Percentiles rank a stretch among this genome's conserved stretches.
Conservation (phyloP, 768 basidiomycete species). For the Cystofilobasidium macerans region DNA sequence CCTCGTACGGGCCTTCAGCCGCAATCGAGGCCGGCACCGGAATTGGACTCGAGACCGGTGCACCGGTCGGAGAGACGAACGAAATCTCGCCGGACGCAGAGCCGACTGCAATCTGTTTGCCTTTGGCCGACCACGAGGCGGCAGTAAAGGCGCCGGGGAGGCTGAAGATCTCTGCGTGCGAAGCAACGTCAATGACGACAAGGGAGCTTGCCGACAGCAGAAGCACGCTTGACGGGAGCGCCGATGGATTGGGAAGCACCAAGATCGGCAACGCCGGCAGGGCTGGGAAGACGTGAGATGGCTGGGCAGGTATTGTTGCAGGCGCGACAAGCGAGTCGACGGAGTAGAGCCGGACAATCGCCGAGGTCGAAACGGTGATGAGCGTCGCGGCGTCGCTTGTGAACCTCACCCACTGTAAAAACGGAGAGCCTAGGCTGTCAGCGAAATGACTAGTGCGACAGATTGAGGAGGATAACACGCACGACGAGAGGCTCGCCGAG, state of each 20-base stretch:
- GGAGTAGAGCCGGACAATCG: conserved; percentile 14
- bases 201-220: conserved; percentile 16
- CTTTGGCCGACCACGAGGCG: conserved; percentile 42
- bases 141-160: conserved; percentile 11
- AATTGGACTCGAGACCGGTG: conserved; percentile 34
- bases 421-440: background rate
- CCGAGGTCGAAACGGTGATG: conserved; percentile 12
- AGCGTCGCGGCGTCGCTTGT: conserved; percentile 29
- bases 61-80: conserved; percentile 40
- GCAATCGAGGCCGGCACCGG: conserved; percentile 31
- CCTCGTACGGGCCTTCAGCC: background rate
- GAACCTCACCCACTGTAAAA: conserved; percentile 29
- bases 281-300: conserved; percentile 3
- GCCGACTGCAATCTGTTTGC: conserved; percentile 41
- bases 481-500: conserved; percentile 10
- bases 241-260: conserved; percentile 18
- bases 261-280: conserved; percentile 18
- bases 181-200: conserved; percentile 27
- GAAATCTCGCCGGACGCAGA: conserved; percentile 32
- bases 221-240: conserved; percentile 15
- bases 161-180: conserved; percentile 23
- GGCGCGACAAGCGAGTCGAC: conserved; percentile 25
- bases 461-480: background rate
- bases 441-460: background rate
- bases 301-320: conserved; percentile 17